phyloP scores from a whole-genome alignment of 208 protist genomes.

The Porcisia hertigi region DNA sequence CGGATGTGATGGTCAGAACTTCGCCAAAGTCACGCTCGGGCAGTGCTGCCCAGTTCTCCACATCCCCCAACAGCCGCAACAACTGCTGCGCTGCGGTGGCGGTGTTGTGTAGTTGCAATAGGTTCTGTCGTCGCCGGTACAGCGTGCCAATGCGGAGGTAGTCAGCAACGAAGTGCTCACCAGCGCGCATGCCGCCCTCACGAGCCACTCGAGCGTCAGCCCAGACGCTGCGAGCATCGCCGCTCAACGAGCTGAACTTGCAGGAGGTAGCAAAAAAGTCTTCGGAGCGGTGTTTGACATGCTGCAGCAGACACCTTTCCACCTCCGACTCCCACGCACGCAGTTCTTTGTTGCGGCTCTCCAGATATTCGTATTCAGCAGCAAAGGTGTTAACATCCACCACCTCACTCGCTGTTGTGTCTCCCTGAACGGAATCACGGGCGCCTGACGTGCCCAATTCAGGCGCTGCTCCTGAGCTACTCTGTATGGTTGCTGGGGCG shows the following conservation, averaged over 20 bases:
- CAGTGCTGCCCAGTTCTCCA: slow-evolving; percentile 85
- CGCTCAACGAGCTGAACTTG: slow-evolving; percentile 58
- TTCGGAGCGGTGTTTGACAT: slow-evolving; percentile 84
- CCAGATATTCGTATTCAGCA: slow-evolving; percentile 72
- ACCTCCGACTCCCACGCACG: slow-evolving; percentile 73
- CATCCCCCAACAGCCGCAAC: slow-evolving; percentile 38
- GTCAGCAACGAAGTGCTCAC: slow-evolving; percentile 49
- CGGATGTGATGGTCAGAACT: slow-evolving; percentile 46
- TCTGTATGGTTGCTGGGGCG: neutral
- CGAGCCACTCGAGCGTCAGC: slow-evolving; percentile 42
- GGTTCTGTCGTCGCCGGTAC: slow-evolving; percentile 69
- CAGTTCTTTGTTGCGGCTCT: slow-evolving; percentile 66
- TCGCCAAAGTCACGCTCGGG: slow-evolving; percentile 84
- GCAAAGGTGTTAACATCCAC: slow-evolving; percentile 51
- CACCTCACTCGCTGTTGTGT: neutral
- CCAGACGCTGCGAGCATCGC: slow-evolving; percentile 57
- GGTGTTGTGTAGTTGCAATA: slow-evolving; percentile 39
- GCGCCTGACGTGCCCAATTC: no score
- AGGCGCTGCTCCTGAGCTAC: neutral
- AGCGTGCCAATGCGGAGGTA: slow-evolving; percentile 67
- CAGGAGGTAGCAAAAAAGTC: slow-evolving; percentile 81
- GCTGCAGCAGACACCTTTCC: slow-evolving; percentile 74
- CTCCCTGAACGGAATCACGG: no score
- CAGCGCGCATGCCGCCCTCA: slow-evolving; percentile 38
- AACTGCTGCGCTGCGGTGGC: slow-evolving; percentile 34